These are phyloP conservation scores for Vaccinium vitisidaea DNA, from an alignment of 148 eudicot species.

Conservation along the genomic window DNA sequence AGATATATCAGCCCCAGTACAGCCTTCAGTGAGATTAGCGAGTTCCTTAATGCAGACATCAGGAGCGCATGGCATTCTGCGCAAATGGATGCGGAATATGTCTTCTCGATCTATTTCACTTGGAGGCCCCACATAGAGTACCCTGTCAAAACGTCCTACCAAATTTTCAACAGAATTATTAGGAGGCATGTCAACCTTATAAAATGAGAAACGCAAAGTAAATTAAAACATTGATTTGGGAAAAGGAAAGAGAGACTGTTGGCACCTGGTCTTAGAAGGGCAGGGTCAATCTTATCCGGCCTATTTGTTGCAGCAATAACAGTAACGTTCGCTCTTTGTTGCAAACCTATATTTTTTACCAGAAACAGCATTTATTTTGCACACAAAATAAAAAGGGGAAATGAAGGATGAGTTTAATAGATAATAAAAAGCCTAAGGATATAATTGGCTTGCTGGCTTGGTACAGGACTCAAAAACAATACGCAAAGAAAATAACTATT, in stretches of 20 bases:
- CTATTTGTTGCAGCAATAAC: constrained; percentile 98
- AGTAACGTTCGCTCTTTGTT: constrained; percentile 78
- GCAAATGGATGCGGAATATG: constrained; percentile 72
- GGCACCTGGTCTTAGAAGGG: constrained; percentile 94
- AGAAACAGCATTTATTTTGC: not conserved
- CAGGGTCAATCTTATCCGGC: constrained; percentile 94
- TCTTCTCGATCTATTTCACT: constrained; percentile 65
- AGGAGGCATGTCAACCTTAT: constrained; percentile 10
- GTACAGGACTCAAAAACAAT: not conserved
- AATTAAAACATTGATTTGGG: not conserved
- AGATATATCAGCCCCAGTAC: constrained; percentile 91
- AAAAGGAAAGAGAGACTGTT: not conserved
- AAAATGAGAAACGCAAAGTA: not conserved
- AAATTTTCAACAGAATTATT: constrained; percentile 15
- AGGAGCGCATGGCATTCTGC: constrained; percentile 60
- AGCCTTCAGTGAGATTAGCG: constrained; percentile 70
- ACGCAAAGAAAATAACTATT: not conserved
- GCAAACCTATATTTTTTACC: constrained; percentile 54
- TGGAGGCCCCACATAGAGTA: constrained; percentile 88
- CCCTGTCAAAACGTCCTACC: constrained; percentile 87
- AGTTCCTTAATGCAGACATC: constrained; percentile 61
- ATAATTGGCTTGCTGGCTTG: not conserved
- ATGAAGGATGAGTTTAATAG: not conserved
- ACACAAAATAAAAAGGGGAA: not conserved
- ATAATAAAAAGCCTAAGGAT: not conserved